These are phyloP conservation scores for Tanacetum coccineum DNA, from an alignment of 129 eudicot genomes.

Conservation along the genomic window DNA sequence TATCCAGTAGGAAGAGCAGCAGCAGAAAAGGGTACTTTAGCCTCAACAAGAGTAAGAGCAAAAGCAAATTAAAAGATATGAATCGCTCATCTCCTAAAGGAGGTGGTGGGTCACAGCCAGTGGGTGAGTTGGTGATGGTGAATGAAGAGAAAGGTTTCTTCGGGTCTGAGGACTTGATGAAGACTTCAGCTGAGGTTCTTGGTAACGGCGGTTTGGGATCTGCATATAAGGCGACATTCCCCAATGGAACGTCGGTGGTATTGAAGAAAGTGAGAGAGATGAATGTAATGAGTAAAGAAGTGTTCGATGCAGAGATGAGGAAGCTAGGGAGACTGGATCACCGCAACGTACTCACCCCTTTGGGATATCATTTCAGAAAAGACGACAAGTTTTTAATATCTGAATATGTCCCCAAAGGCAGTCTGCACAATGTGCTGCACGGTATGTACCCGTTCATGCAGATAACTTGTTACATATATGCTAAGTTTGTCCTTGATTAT, in stretches of 20 bases:
- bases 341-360: constrained; percentile 48
- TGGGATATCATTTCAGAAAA: constrained; percentile 73
- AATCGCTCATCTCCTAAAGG: constrained; percentile 22
- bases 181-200: constrained; percentile 82
- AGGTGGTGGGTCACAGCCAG: constrained; percentile 9
- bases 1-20: constrained; percentile 19
- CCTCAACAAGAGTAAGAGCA: constrained; percentile 17
- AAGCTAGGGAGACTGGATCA: constrained; percentile 51
- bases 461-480: no score
- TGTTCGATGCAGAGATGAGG: constrained; percentile 53
- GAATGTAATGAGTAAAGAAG: constrained; percentile 54
- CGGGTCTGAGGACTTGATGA: constrained; percentile 69
- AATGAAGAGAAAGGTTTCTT: constrained; percentile 58
- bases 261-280: constrained; percentile 64
- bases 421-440: constrained; percentile 60
- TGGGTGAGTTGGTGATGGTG: constrained; percentile 48
- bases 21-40: constrained; percentile 10
- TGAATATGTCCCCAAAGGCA: constrained; percentile 61
- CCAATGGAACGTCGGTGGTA: constrained; percentile 54
- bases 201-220: constrained; percentile 71
- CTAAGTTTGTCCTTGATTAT: no score
- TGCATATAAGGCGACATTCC: constrained; percentile 67
- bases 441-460: constrained; percentile 32
- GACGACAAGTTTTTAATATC: constrained; percentile 72
- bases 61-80: neutral